phyloP scores from a whole-genome alignment of 352 stramenopile species.

The Phytophthora fragariae region DNA sequence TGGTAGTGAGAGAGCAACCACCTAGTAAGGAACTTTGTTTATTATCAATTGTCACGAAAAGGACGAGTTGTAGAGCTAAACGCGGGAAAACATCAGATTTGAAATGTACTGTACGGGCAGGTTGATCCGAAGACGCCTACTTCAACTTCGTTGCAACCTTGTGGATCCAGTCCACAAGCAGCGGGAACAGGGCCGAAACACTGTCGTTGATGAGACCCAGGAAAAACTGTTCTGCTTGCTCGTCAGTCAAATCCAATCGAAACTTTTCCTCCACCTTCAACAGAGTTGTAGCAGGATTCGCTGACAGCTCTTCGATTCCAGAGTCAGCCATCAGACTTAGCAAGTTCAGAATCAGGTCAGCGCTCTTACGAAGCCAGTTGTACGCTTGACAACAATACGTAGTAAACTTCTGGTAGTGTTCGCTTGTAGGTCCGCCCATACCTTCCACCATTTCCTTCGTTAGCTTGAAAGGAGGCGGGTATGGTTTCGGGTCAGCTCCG shows the following conservation, averaged over 20 bases:
- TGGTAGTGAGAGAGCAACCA: constrained; percentile 26
- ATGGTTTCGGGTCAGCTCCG: constrained; percentile 98
- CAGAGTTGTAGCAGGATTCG: constrained; percentile 83
- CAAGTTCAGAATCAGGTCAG: constrained; percentile 98
- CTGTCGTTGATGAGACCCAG: constrained; percentile 96
- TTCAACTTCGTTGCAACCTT: constrained; percentile 80
- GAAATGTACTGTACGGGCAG: constrained; percentile 5
- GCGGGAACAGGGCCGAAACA: constrained; percentile 91
- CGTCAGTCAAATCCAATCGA: constrained; percentile 96
- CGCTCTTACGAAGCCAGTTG: constrained; percentile 97
- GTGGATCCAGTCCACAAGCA: constrained; percentile 91
- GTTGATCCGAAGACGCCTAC: constrained; percentile 26
- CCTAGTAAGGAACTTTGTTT: constrained; percentile 24
- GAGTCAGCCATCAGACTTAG: constrained; percentile 99
- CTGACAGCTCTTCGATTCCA: constrained; percentile 95
- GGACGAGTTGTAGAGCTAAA: constrained; percentile 8
- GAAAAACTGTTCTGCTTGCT: constrained; percentile 98
- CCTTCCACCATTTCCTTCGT: constrained; percentile 98
- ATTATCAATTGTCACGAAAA: constrained; percentile 26
- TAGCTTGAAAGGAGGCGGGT: constrained; percentile 98
- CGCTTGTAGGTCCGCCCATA: constrained; percentile 93
- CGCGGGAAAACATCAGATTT: constrained; percentile 8
- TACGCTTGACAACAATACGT: constrained; percentile 94
- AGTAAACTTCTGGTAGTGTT: constrained; percentile 94
- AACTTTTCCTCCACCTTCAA: constrained; percentile 97